Percentiles rank a stretch among this genome's conserved stretches.
Conservation (phyloP, 805 yeast genomes). For the Metschnikowia henanensis region DNA sequence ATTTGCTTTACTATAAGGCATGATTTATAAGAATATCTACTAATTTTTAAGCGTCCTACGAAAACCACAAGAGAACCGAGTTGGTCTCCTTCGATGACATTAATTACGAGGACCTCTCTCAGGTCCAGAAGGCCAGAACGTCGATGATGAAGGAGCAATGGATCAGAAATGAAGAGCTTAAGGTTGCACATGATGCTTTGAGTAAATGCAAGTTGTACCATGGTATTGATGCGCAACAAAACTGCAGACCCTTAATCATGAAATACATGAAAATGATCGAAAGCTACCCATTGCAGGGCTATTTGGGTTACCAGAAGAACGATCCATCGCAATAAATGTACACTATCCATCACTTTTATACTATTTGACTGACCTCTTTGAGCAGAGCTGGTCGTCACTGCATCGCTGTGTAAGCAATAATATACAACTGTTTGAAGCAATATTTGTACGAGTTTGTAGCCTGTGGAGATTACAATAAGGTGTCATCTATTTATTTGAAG, state of each 20-base stretch:
- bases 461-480: too few species aligned
- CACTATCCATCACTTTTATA: conserved; percentile 2
- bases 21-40: conserved; percentile 2
- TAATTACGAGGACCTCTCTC: conserved; percentile 64
- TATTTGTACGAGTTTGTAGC: too few species aligned
- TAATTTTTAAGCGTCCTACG: conserved; percentile 29
- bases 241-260: conserved; percentile 77
- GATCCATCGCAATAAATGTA: conserved; percentile 66
- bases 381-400: conserved; percentile 11
- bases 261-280: conserved; percentile 78
- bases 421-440: too few species aligned
- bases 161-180: conserved; percentile 67
- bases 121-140: conserved; percentile 71
- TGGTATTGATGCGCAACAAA: conserved; percentile 54
- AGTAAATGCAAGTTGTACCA: conserved; percentile 72
- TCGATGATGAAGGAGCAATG: conserved; percentile 79
- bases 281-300: conserved; percentile 66
- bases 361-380: conserved; percentile 3
- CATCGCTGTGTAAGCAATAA: conserved; percentile 16
- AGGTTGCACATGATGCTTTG: conserved; percentile 69
- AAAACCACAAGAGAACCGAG: conserved; percentile 55
- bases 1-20: background rate
- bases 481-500: too few species aligned
- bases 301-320: conserved; percentile 83
- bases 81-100: conserved; percentile 82